Evolutionary conservation across 2,329 filamentous ascomycete genomes (phyloP).

Genomic region (Bipolaris sorokiniana): DNA sequence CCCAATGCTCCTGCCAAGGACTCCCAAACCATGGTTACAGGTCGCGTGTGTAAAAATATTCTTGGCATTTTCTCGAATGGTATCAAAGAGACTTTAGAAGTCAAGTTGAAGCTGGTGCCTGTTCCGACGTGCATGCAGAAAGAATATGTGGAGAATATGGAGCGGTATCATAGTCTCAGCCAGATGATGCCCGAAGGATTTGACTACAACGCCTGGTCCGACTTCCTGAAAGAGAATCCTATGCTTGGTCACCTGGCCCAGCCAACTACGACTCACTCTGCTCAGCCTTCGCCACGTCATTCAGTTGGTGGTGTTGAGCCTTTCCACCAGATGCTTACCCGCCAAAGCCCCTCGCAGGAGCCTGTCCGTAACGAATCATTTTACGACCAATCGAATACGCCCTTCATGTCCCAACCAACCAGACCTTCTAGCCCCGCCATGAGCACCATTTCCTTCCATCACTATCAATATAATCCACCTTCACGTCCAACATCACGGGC

Average conservation of each 20-base stretch:
- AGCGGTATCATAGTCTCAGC: slow-evolving; percentile 65
- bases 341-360: slow-evolving; percentile 37
- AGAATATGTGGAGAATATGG: slow-evolving; percentile 67
- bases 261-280: slow-evolving; percentile 24
- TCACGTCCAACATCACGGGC: slow-evolving; percentile 49
- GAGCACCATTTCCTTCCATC: slow-evolving; percentile 48
- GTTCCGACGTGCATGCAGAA: slow-evolving; percentile 69
- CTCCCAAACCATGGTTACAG: slow-evolving; percentile 78
- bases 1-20: slow-evolving; percentile 63
- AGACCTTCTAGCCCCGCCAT: slow-evolving; percentile 55
- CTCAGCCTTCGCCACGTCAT: slow-evolving; percentile 27
- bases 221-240: slow-evolving; percentile 75
- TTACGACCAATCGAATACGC: slow-evolving; percentile 32
- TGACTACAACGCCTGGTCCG: slow-evolving; percentile 78
- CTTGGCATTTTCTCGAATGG: slow-evolving; percentile 84
- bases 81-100: slow-evolving; percentile 86
- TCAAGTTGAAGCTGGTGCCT: slow-evolving; percentile 84
- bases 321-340: slow-evolving; percentile 48
- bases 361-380: slow-evolving; percentile 36
- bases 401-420: slow-evolving; percentile 45
- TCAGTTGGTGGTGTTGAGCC: slow-evolving; percentile 43
- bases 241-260: slow-evolving; percentile 43
- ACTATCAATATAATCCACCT: slow-evolving; percentile 40
- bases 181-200: slow-evolving; percentile 64
- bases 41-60: slow-evolving; percentile 85